Evolutionary conservation across 169 alveolate species (phyloP).

Genomic region (Eimeria praecox): DNA sequence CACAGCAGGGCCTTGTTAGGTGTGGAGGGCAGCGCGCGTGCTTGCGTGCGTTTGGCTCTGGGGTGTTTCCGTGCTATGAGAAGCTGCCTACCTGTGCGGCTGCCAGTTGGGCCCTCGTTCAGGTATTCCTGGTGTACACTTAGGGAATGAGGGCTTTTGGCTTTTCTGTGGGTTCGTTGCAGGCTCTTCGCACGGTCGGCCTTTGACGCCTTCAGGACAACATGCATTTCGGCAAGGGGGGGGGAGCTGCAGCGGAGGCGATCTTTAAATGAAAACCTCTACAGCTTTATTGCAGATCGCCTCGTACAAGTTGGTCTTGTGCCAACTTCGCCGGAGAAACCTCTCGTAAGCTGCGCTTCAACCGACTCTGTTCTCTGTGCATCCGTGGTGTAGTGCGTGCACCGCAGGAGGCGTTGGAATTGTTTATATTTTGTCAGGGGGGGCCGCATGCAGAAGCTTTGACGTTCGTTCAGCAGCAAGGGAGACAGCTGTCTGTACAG

Average conservation of each 20-base stretch:
- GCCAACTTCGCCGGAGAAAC: background rate
- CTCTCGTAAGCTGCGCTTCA: conserved; percentile 6
- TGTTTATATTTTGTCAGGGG: background rate
- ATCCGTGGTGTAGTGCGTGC: background rate
- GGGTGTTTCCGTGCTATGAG: background rate
- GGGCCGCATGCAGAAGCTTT: background rate
- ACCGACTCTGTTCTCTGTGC: background rate
- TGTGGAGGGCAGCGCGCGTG: background rate
- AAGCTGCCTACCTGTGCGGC: background rate
- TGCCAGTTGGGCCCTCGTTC: background rate
- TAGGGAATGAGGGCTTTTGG: background rate
- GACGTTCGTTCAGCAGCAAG: background rate
- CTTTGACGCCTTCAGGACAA: conserved; percentile 51
- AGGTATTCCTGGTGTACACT: background rate
- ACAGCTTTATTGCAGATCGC: conserved; percentile 69
- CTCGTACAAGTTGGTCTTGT: conserved; percentile 59
- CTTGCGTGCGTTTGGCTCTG: background rate
- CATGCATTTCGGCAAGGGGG: conserved; percentile 49
- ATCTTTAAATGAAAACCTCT: conserved; percentile 21
- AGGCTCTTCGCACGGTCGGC: conserved; percentile 70
- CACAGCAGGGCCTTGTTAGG: background rate
- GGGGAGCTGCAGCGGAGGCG: conserved; percentile 63
- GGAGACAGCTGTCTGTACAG: background rate
- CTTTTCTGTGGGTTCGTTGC: background rate
- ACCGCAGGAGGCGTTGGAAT: background rate